These are phyloP conservation scores for Fusarium citri DNA, from an alignment of 2,329 filamentous ascomycete species.

Conservation along the genomic window DNA sequence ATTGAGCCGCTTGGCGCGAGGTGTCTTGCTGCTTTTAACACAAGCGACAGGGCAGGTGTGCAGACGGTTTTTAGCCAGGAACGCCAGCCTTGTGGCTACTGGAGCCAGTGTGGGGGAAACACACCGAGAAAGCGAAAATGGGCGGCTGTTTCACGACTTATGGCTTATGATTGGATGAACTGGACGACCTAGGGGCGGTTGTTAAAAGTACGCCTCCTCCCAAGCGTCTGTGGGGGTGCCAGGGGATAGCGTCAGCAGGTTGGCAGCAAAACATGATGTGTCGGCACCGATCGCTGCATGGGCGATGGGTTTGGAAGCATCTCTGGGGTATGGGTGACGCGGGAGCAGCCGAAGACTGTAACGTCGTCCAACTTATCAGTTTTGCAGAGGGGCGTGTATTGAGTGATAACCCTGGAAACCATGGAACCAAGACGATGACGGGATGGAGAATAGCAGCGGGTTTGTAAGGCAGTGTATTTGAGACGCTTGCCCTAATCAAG, in stretches of 20 bases:
- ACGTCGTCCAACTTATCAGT: slow-evolving; percentile 31
- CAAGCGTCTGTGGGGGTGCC: slow-evolving; percentile 43
- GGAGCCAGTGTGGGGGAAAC: slow-evolving; percentile 43
- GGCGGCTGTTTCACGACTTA: slow-evolving; percentile 60
- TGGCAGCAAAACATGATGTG: slow-evolving; percentile 41
- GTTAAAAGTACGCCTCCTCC: slow-evolving; percentile 61
- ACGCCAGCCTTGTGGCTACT: slow-evolving; percentile 45
- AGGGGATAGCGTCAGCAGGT: slow-evolving; percentile 39
- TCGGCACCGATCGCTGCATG: slow-evolving; percentile 41
- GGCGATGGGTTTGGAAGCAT: slow-evolving; percentile 27
- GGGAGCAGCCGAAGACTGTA: slow-evolving; percentile 45
- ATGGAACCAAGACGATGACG: slow-evolving; percentile 32
- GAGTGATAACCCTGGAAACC: slow-evolving; percentile 34
- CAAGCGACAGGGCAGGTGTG: slow-evolving; percentile 42
- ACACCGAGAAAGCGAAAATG: slow-evolving; percentile 21
- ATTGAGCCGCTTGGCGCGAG: slow-evolving; percentile 52
- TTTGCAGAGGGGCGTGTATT: slow-evolving; percentile 39
- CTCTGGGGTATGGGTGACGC: slow-evolving; percentile 38
- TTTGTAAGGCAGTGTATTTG: slow-evolving; percentile 40
- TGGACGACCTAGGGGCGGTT: slow-evolving; percentile 49
- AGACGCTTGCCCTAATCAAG: slow-evolving; percentile 51
- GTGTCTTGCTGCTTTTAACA: slow-evolving; percentile 58
- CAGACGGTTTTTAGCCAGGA: slow-evolving; percentile 43
- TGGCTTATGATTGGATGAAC: slow-evolving; percentile 66
- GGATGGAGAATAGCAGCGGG: slow-evolving; percentile 32